phyloP scores from a whole-genome alignment of 75 land plant genomes.

The Selaginella tamariscina region DNA sequence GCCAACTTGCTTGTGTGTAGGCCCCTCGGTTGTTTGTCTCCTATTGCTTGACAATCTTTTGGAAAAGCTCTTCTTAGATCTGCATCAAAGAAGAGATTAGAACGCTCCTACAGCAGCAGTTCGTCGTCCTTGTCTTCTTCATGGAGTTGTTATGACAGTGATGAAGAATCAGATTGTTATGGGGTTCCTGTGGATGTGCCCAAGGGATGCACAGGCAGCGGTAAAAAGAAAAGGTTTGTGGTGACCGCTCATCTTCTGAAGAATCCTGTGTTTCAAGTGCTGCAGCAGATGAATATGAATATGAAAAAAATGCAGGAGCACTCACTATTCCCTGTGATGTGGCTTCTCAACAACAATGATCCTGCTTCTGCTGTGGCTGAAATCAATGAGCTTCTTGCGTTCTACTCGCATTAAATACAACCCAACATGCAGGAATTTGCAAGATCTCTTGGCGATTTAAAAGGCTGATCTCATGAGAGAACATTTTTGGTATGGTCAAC shows the following conservation, averaged over 20 bases:
- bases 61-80: neutral
- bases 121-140: too few species aligned
- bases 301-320: conserved; percentile 30
- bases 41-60: neutral
- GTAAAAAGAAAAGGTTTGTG: conserved; percentile 30
- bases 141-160: too few species aligned
- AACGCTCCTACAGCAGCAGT: too few species aligned
- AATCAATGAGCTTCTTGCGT: neutral
- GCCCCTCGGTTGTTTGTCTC: neutral
- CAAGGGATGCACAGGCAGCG: neutral
- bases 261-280: conserved; percentile 35
- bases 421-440: too few species aligned
- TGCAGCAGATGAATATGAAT: conserved; percentile 50
- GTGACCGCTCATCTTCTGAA: conserved; percentile 35
- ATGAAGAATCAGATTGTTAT: too few species aligned
- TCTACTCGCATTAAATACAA: too few species aligned
- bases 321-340: conserved; percentile 53
- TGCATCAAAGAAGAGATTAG: too few species aligned
- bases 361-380: neutral
- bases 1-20: neutral
- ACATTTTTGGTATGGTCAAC: too few species aligned
- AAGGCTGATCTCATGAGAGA: too few species aligned
- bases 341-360: conserved; percentile 16
- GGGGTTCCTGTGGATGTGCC: neutral
- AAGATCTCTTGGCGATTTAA: too few species aligned